These are phyloP conservation scores for Hippophae gyantsensis DNA, from an alignment of 306 rosid genomes.

Conservation along the genomic window DNA sequence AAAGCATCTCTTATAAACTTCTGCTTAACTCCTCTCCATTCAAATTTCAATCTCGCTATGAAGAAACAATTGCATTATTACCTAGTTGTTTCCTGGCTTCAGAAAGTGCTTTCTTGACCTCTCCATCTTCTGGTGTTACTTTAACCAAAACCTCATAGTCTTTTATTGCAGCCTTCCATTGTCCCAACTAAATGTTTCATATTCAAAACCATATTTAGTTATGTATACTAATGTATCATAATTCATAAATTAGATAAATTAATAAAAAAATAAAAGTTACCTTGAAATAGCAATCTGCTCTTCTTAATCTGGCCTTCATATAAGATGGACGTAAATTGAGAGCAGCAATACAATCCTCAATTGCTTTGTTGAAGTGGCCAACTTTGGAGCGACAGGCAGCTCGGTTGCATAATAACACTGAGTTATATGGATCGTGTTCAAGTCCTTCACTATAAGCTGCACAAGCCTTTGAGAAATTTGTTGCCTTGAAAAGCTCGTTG, in stretches of 20 bases:
- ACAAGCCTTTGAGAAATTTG: constrained; percentile 63
- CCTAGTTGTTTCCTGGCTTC: constrained; percentile 37
- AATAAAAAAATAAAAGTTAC: constrained; percentile 12
- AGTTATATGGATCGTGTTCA: constrained; percentile 54
- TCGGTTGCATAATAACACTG: constrained; percentile 64
- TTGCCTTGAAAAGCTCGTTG: constrained; percentile 59
- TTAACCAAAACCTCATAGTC: constrained; percentile 56
- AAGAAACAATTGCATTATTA: too few species aligned
- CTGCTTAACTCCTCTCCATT: too few species aligned
- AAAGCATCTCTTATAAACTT: too few species aligned
- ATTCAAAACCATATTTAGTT: too few species aligned
- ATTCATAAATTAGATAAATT: too few species aligned
- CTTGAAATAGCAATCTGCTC: constrained; percentile 83
- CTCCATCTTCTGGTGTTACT: constrained; percentile 49
- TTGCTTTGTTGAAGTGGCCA: constrained; percentile 51
- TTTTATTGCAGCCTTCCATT: constrained; percentile 61
- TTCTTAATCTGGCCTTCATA: constrained; percentile 66
- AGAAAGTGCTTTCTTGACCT: constrained; percentile 33
- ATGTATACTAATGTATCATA: too few species aligned
- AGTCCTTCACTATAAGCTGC: constrained; percentile 70
- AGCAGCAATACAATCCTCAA: constrained; percentile 63
- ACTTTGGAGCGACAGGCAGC: constrained; percentile 71
- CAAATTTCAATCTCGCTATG: too few species aligned
- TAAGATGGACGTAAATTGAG: constrained; percentile 63
- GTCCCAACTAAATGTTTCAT: constrained; percentile 41